Percentiles rank a stretch among this genome's conserved stretches.
Conservation (phyloP, 1,284 basidiomycete species). For the Amylostereum chailletii region DNA sequence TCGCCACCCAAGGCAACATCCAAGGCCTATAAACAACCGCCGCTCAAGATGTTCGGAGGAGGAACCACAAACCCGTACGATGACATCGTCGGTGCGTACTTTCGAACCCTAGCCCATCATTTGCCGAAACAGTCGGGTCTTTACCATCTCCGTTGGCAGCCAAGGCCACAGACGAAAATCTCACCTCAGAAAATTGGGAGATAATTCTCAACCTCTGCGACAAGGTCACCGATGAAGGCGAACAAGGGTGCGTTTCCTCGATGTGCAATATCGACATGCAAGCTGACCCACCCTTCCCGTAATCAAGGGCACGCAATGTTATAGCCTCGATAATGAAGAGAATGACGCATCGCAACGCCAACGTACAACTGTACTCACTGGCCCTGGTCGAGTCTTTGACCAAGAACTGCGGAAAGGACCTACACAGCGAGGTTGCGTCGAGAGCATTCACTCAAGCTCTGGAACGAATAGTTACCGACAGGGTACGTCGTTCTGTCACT, state of each 20-base stretch:
- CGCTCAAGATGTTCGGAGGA: constrained; percentile 52
- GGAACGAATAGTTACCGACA: constrained; percentile 80
- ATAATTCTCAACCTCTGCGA: constrained; percentile 93
- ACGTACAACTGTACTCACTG: constrained; percentile 94
- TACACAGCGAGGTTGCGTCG: constrained; percentile 85
- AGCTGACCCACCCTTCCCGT: neutral
- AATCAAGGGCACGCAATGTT: constrained; percentile 74
- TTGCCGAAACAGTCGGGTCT: neutral
- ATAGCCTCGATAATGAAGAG: constrained; percentile 85
- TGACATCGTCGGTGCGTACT: constrained; percentile 78
- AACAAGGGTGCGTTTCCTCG: constrained; percentile 58
- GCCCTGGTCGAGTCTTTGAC: constrained; percentile 79
- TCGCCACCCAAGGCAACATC: neutral
- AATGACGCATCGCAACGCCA: constrained; percentile 88
- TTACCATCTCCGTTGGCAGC: constrained; percentile 31
- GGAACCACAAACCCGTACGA: constrained; percentile 78
- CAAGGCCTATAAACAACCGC: neutral
- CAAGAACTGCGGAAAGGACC: constrained; percentile 82
- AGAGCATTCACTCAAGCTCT: constrained; percentile 87
- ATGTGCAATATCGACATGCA: constrained; percentile 1
- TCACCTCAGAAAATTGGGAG: constrained; percentile 95
- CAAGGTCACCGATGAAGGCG: constrained; percentile 86
- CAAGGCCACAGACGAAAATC: constrained; percentile 93
- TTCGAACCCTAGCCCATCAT: neutral
- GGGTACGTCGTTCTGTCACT: constrained; percentile 42